A percentile compares a stretch with the other conserved stretches of the same genome.
phyloP scores from a whole-genome alignment of 2,329 filamentous ascomycete species.

The Arthrobotrys sinensis region DNA sequence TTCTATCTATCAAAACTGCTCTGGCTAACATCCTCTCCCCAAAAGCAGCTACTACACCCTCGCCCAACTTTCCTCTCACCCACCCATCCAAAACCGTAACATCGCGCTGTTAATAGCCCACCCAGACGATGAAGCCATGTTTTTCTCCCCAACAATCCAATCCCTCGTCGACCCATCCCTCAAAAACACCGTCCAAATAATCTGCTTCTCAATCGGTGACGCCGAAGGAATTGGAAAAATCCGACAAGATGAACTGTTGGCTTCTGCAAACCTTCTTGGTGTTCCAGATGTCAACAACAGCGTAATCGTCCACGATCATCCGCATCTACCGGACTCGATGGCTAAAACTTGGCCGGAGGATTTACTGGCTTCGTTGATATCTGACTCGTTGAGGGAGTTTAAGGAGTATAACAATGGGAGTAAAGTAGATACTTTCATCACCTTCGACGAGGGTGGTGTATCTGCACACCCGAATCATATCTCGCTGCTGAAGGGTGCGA shows the following conservation, averaged over 20 bases:
- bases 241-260: constrained; percentile 84
- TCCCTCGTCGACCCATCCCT: constrained; percentile 84
- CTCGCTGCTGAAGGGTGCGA: constrained; percentile 86
- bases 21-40: constrained; percentile 67
- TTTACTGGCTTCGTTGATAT: constrained; percentile 73
- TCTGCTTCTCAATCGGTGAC: constrained; percentile 83
- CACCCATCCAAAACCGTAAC: constrained; percentile 82
- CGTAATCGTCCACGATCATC: constrained; percentile 64
- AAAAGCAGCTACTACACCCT: constrained; percentile 71
- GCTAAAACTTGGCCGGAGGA: constrained; percentile 80
- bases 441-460: constrained; percentile 87
- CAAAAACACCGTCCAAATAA: constrained; percentile 92
- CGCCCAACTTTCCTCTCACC: constrained; percentile 73
- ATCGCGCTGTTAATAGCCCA: constrained; percentile 95
- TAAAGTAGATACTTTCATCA: constrained; percentile 85
- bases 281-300: constrained; percentile 80
- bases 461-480: constrained; percentile 95
- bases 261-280: constrained; percentile 84
- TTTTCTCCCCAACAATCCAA: constrained; percentile 91
- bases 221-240: constrained; percentile 89
- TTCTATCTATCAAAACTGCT: constrained; percentile 10
- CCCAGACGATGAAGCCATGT: constrained; percentile 99
- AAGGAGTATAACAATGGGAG: constrained; percentile 62
- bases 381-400: constrained; percentile 36
- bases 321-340: constrained; percentile 82